These are phyloP conservation scores for Eucalyptus sideroxylon DNA, from an alignment of 345 rosid genomes.

Conservation along the genomic window DNA sequence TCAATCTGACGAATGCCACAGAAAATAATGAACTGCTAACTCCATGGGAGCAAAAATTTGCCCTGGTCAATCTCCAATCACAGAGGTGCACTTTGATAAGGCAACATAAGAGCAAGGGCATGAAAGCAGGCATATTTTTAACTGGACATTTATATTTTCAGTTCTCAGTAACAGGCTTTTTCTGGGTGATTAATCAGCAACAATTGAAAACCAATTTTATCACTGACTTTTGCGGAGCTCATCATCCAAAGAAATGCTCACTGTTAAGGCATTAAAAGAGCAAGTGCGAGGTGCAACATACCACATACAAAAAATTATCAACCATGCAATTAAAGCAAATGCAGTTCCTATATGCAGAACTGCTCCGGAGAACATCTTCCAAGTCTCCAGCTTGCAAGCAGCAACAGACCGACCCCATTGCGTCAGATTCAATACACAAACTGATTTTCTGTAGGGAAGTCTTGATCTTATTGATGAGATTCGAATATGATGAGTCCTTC, in stretches of 20 bases:
- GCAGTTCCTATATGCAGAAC: conserved; percentile 71
- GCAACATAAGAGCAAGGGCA: neutral
- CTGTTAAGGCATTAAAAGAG: neutral
- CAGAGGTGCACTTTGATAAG: neutral
- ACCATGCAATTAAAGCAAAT: conserved; percentile 66
- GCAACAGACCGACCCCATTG: conserved; percentile 91
- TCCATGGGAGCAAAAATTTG: neutral
- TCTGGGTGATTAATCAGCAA: neutral
- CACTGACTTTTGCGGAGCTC: neutral
- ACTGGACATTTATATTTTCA: neutral
- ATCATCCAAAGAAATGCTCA: neutral
- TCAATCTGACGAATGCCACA: neutral
- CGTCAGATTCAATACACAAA: conserved; percentile 14
- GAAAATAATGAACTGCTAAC: neutral
- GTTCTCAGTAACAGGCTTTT: neutral
- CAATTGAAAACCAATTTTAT: neutral
- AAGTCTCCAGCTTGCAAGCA: conserved; percentile 59
- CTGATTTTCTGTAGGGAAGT: neutral
- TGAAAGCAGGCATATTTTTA: neutral
- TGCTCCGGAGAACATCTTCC: conserved; percentile 69
- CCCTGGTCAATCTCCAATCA: neutral
- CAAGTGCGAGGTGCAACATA: conserved; percentile 10
- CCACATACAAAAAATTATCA: conserved; percentile 65
- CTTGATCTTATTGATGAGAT: conserved; percentile 3
- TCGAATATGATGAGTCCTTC: neutral